Base-by-base conservation (phyloP, 1,284 basidiomycete species). In the Mycosarcoma maydis region DNA sequence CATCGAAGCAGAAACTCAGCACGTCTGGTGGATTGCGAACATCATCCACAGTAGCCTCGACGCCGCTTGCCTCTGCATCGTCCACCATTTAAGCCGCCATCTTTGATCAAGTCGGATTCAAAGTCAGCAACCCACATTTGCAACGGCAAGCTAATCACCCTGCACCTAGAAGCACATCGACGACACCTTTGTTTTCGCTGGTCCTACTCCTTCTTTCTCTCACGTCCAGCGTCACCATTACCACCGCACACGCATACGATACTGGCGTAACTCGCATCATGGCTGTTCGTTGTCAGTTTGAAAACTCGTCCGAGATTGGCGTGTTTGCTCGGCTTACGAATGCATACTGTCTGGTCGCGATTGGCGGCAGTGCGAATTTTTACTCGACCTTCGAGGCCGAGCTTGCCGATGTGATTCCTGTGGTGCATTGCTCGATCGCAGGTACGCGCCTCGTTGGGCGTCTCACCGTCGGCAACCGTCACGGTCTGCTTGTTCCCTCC, bases 371-470 rank as follows among this genome's bases (percentile, higher is more conserved):
- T 82, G 90, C 93, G 76, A 98, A 98, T 85, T 98, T 98, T 81
- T 97, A 96, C 87, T 95, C 93, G 16, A 90, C 92, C 27, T 98
- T 98, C 81, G 94, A 98, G 85, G 88, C 90, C 73, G 94, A 98
- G 83, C 88, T 98, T 34, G 89, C 88, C 61, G 95, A 96, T 81
- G 89, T 97, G 54, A 87, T 98, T 77, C 95, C 95, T 66, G 93
- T 98, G 85, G 91, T 98, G 45, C 93, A 98, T 86, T 94, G 94
- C 50, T 92, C 89, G 80, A 97, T 98, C 83, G 94, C 88, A 41
- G 95, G 95, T 29, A 98, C 93, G 5, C 89, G 95, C 65, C 95
- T 98, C 78, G 86, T 98, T 69, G 95, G 96, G 27, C 88, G 95
- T 66, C 83, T 98, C 76, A 94, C 92, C 51, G 94, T 94, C 81